Evolutionary conservation across 106 monocot genomes (phyloP), one percentile per base, ranked within the genome.

Genomic region (Iris macrosiphon): DNA sequence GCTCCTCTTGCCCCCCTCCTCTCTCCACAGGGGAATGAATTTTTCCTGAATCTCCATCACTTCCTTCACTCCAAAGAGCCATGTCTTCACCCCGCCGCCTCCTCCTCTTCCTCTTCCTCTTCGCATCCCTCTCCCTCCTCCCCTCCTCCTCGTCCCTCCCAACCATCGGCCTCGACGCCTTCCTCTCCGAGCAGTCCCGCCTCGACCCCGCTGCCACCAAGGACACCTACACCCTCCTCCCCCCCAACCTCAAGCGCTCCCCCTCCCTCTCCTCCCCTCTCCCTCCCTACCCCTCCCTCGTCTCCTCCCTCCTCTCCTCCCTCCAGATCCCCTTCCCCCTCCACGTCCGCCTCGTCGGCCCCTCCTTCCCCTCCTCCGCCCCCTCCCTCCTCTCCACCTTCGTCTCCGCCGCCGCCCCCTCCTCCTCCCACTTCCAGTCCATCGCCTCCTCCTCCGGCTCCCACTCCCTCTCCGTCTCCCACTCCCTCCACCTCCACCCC

Each of bases 301-400:
- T 41, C 52, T 73, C 62, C 62, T 71, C 67, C 68, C 34, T 30
- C 19, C 70, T 77, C 42, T 67, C 60, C 47, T 51, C 55, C 46
- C 42, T 85, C 55, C n/a, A 67, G 16, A 48, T 89, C 67, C 49
- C 81, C 34, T 51, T 94, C 63, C 81, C 94, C 49, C 72, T 94
- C 55, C 26, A 75, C 39, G 78, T 89, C 63, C 72, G 68, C 52
- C 84, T 94, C 63, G 89, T 76, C 50, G 95, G 85, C 45, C 31
- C 68, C 26, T n/a, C n/a, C n/a, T 67, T 70, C 67, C 86, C 85
- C 74, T 62, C 85, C 59, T 1, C 62, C 60, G 32, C 69, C 34
- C 37, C 82, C 31, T 62, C 74, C 38, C 40, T 46, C 35, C 52
- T 79, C 51, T 84, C 84, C 40, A 44, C 20, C 15, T 76, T 72